Conservation (phyloP, 441 rosid genomes). For the Euphorbia schlechtendalii region DNA sequence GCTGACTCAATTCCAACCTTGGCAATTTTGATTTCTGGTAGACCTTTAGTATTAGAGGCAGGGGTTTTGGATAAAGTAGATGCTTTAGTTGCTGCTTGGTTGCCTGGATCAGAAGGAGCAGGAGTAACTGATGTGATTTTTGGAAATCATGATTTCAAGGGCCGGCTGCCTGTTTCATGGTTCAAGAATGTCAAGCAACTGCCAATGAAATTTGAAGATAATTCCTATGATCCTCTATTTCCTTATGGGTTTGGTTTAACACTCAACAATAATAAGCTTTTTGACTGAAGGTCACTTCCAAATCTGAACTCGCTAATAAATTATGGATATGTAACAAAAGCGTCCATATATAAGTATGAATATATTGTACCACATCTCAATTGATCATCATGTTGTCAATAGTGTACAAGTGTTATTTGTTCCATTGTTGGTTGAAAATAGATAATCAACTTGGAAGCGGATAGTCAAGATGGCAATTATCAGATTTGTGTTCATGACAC, state of each 20-base stretch:
- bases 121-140: conserved; percentile 69
- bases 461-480: not conserved
- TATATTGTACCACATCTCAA: not conserved
- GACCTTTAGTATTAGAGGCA: conserved; percentile 60
- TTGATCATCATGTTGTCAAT: not conserved
- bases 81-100: conserved; percentile 78
- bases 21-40: conserved; percentile 62
- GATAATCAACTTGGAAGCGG: conserved; percentile 1
- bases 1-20: conserved; percentile 64
- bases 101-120: conserved; percentile 82
- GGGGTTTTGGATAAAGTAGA: conserved; percentile 44
- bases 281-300: conserved; percentile 11
- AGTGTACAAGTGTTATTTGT: not conserved
- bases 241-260: conserved; percentile 67
- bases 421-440: conserved; percentile 3
- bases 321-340: not conserved
- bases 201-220: conserved; percentile 40
- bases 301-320: conserved; percentile 5
- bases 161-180: conserved; percentile 77
- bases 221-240: conserved; percentile 62
- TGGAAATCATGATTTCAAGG: conserved; percentile 60
- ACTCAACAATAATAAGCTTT: conserved; percentile 15
- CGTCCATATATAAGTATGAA: not conserved
- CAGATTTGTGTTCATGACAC: not conserved
- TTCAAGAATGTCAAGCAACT: conserved; percentile 52